Evolutionary conservation across 164 flowering plant species (phyloP).

Genomic region (Liquidambar formosana): DNA sequence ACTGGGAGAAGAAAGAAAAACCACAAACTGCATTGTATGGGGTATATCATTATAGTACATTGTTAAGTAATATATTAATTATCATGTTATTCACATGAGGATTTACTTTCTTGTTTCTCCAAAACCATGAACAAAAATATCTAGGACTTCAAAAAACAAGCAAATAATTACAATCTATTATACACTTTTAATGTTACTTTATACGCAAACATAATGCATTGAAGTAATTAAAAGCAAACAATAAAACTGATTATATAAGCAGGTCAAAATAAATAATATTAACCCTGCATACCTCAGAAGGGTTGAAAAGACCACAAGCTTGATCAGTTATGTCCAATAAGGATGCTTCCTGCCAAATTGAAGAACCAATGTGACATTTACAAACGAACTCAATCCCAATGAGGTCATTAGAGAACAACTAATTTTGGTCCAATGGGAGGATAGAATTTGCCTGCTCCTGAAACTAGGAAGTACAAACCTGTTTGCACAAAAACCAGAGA

Average conservation of each 20-base stretch:
- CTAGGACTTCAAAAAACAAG: neutral
- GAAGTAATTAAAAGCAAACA: neutral
- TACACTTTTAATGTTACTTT: neutral
- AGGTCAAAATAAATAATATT: neutral
- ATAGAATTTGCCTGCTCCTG: neutral
- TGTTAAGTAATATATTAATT: no score
- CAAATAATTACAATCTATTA: neutral
- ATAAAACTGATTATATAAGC: neutral
- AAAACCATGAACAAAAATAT: neutral
- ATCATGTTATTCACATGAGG: neutral
- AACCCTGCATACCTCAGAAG: constrained; percentile 63
- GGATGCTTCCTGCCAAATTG: constrained; percentile 73
- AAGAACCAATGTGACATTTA: constrained; percentile 4
- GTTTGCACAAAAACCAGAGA: constrained; percentile 94
- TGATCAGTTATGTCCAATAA: constrained; percentile 71
- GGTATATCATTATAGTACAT: no score
- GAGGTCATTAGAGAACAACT: neutral
- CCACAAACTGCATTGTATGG: no score
- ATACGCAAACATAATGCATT: neutral
- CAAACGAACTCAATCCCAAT: neutral
- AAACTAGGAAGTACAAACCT: constrained; percentile 35
- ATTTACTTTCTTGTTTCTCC: neutral
- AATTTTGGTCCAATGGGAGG: neutral
- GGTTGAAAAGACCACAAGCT: constrained; percentile 83
- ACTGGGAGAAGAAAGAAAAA: no score